Percentiles rank a stretch among this genome's conserved stretches.
Conservation (phyloP, 495 filamentous ascomycete species). For the Evansstolkia leycettana region DNA sequence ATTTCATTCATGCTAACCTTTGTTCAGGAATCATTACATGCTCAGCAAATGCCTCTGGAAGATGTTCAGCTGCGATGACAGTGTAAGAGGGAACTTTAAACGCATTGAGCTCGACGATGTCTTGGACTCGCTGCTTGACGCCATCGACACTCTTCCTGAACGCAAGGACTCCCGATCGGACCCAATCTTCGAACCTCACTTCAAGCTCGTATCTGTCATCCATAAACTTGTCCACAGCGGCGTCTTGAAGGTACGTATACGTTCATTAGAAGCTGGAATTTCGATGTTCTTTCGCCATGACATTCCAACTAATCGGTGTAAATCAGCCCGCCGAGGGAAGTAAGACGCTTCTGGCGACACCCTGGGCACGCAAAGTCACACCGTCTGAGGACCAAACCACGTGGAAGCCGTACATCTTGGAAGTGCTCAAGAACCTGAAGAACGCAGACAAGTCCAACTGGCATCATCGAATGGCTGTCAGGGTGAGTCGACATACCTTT, state of each 20-base stretch:
- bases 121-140: constrained; percentile 55
- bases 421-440: constrained; percentile 60
- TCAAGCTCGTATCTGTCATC: constrained; percentile 79
- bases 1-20: constrained; percentile 3
- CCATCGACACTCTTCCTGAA: constrained; percentile 70
- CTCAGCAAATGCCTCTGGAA: constrained; percentile 94
- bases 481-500: constrained; percentile 27
- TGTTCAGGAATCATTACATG: constrained; percentile 65
- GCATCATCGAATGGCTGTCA: constrained; percentile 87
- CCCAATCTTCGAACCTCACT: constrained; percentile 88
- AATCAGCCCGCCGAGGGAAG: constrained; percentile 34
- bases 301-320: too few relatives aligned
- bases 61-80: constrained; percentile 59
- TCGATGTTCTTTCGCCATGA: neutral
- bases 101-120: constrained; percentile 43
- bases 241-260: constrained; percentile 17
- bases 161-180: constrained; percentile 65
- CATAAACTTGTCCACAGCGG: constrained; percentile 60
- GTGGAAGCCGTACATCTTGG: constrained; percentile 68
- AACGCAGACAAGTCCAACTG: constrained; percentile 88
- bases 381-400: constrained; percentile 40
- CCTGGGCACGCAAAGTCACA: constrained; percentile 41
- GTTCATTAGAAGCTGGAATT: constrained; percentile 1
- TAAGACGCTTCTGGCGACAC: constrained; percentile 40
- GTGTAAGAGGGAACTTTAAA: constrained; percentile 31